These are phyloP conservation scores for Hortaea werneckii DNA, from an alignment of 2,329 filamentous ascomycete genomes.

Conservation along the genomic window DNA sequence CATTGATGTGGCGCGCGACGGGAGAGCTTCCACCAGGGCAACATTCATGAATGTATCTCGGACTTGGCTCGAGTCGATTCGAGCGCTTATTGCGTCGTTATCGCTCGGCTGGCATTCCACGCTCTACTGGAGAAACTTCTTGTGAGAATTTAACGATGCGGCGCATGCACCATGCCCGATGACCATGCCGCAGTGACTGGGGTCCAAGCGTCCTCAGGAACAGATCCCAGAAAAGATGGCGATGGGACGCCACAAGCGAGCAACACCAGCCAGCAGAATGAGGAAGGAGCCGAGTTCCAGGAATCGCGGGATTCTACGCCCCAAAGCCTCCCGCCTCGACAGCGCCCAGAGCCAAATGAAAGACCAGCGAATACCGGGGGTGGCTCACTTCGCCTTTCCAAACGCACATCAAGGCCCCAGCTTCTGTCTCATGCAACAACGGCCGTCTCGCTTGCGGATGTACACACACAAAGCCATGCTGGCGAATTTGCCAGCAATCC, in stretches of 20 bases:
- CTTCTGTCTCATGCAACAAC: slow-evolving; percentile 64
- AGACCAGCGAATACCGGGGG: slow-evolving; percentile 8
- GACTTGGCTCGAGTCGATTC: no score
- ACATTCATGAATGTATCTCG: no score
- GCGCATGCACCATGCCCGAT: neutral
- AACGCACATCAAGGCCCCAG: slow-evolving; percentile 29
- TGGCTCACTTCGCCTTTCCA: slow-evolving; percentile 23
- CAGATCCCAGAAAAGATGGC: neutral
- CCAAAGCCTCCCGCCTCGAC: slow-evolving; percentile 29
- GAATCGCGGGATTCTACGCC: slow-evolving; percentile 24
- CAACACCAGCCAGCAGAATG: neutral
- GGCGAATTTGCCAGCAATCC: slow-evolving; percentile 31
- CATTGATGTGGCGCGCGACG: no score
- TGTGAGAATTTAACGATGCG: no score
- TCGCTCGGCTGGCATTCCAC: no score
- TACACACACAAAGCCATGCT: slow-evolving; percentile 64
- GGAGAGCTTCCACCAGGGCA: no score
- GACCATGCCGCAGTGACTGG: neutral
- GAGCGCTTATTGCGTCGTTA: no score
- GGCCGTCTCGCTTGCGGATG: slow-evolving; percentile 70
- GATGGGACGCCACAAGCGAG: neutral
- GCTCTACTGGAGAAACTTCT: no score
- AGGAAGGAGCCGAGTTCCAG: slow-evolving; percentile 1
- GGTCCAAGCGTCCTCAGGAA: neutral
- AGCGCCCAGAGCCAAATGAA: neutral